Evolutionary conservation across 441 rosid genomes (phyloP), one percentile per base, ranked within the genome.

Genomic region (Populus tomentosa): DNA sequence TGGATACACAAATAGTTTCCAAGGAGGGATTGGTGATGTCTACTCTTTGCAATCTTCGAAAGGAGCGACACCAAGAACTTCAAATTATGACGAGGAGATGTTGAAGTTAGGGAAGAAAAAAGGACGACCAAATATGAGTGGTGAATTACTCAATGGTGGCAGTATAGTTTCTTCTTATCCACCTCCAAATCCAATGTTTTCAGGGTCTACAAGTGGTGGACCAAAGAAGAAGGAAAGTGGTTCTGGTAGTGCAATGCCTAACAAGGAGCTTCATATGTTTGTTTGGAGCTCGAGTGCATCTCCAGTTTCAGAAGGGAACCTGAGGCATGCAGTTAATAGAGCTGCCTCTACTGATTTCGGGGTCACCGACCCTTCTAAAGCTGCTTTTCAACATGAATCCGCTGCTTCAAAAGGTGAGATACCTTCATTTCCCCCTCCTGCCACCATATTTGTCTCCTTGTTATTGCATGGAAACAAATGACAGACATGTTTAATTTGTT

Each of bases 201-300:
- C 92, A 3, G 92, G 94, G 23, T 87, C 95, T 20, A 21, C 67
- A 4, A 85, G 87, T 6, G 87, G 90, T 56, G 84, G 83, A 21
- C 66, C 81, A 20, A 85, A 76, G 77, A 86, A 76, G 87, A 94
- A 94, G 84, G 91, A 90, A 66, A 82, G 80, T 67, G 82, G 74
- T 32, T 71, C n/a, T 3, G 69, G 11, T 64, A 35, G 4, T 23
- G 6, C 75, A 80, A 21, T 77, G 5, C 61, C 40, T 46, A 90
- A 83, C 72, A 91, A 90, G 79, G 97, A 94, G 82, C 89, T 88
- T 67, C 94, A 92, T 82, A 90, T 92, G 97, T 94, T 89, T 9
- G 96, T 92, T 30, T 91, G 98, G 98, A 92, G 97, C 83, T 91
- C 97, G 4, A 92, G 90, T 78, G 88, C 94, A 7, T 94, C 97